Evolutionary conservation across 352 stramenopile genomes (phyloP).

Genomic region (Blastocystis sp.): DNA sequence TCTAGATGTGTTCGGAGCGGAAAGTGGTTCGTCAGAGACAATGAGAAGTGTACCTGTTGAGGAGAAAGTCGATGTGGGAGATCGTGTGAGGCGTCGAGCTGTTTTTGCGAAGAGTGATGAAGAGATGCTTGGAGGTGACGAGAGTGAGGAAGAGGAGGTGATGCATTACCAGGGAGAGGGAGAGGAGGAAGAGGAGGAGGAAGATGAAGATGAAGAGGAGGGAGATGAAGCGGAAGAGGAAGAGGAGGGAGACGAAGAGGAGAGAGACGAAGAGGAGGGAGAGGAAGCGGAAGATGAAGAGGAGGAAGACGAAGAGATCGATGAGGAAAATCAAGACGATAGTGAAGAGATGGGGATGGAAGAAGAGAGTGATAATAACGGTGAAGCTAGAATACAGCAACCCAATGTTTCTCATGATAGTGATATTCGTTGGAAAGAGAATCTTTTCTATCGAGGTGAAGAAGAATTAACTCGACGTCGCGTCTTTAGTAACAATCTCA

Average conservation of each 20-base stretch:
- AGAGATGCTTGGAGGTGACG: slow-evolving; percentile 77
- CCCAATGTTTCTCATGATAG: not conserved
- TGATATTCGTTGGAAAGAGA: slow-evolving; percentile 49
- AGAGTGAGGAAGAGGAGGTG: slow-evolving; percentile 72
- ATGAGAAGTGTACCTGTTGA: slow-evolving; percentile 69
- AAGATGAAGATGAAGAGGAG: slow-evolving; percentile 71
- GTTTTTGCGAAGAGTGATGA: slow-evolving; percentile 72
- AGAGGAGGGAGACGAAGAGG: slow-evolving; percentile 22
- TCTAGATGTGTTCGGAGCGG: slow-evolving; percentile 72
- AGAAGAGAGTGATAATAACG: not conserved
- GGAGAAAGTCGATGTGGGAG: slow-evolving; percentile 73
- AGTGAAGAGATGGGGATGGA: not conserved
- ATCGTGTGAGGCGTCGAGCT: slow-evolving; percentile 5
- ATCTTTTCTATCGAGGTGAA: slow-evolving; percentile 43
- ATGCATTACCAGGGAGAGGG: slow-evolving; percentile 74
- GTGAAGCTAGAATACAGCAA: not conserved
- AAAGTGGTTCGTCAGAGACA: slow-evolving; percentile 71
- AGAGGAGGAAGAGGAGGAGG: not conserved
- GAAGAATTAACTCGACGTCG: slow-evolving; percentile 15
- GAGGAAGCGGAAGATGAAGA: not conserved
- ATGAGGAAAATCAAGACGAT: slow-evolving; percentile 28
- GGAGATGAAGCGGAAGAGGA: slow-evolving; percentile 69
- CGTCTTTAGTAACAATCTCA: slow-evolving; percentile 24
- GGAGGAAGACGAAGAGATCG: not conserved
- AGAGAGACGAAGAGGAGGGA: not conserved